Base-by-base conservation (phyloP, 495 filamentous ascomycete species). In the Cercophora scortea region DNA sequence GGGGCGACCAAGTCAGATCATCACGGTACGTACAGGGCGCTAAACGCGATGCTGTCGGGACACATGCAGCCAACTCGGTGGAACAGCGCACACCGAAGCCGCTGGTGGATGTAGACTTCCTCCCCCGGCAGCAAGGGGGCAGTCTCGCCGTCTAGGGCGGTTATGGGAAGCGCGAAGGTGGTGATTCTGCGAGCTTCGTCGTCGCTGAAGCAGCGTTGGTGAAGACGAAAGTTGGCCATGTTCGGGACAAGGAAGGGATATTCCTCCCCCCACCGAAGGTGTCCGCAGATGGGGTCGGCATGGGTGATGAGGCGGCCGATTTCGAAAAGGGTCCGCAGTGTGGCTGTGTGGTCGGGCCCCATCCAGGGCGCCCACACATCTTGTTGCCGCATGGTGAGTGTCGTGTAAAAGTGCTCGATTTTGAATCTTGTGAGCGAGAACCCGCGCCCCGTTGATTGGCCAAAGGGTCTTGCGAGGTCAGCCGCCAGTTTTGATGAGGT, bases 11-110 rank as follows among this genome's bases (percentile, higher is more conserved):
- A 42, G 40, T n/a, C n/a, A n/a, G n/a, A n/a, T n/a, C n/a, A n/a
- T n/a, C n/a, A n/a, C n/a, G n/a, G n/a, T 15, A 42, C 40, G 40
- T 42, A 42, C 40, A 6, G 40, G 40, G 51, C 43, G 36, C 18
- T 32, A 34, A 53, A 53, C 8, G 19, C 11, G 34, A 53, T 18
- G 32, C 51, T 53, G 45, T 47, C 51, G 43, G 19, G 44, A 47
- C 51, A 53, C 1, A 4, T 53, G 45, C 51, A 53, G 16, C 8
- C 13, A 5, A 17, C 12, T 33, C 12, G 11, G 51, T 53, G 44
- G 44, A 53, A 34, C 39, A 53, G 44, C 33, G 51, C 51, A 47
- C 51, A 53, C 51, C 51, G 45, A 34, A 53, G 51, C 45, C 51
- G 51, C 19, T 47, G 32, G 43, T 47, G 43, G 18, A 53, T 47